Evolutionary conservation across 306 rosid genomes (phyloP), one percentile per base, ranked within the genome.

Genomic region (Cyamopsis tetragonoloba): DNA sequence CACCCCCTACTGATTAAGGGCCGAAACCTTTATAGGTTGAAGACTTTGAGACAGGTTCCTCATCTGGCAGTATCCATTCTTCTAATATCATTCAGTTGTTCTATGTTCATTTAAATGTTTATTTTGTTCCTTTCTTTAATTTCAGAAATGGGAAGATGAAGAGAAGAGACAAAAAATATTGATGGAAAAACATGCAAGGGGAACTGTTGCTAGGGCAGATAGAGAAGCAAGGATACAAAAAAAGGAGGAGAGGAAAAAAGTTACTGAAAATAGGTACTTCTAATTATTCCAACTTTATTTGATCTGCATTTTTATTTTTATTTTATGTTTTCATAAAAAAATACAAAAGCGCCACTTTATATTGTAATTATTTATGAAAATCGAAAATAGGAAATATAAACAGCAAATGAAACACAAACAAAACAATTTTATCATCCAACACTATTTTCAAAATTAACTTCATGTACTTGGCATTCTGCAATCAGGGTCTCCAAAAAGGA

Each of bases 1-100:
- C 75, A 87, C 63, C 96, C 96, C 61, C 83, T 89, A 27, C 70
- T 93, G 71, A 84, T 89, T 7, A 89, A 93, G 83, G 98, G 98
- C 56, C 84, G 98, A 71, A 89, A 93, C 70, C 96, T 92, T 70
- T 92, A 89, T 66, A 77, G 87, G 71, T 34, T 89, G 77, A 87
- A 84, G 81, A 93, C 97, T 67, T 43, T 86, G 83, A 86, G 98
- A 93, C 96, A 89, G 97, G 97, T 91, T 23, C 51, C 54, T 59
- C 34, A 23, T 55, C 39, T 7, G 37, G 30, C 39, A 48, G 6
- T 57, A 42, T 59, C 64, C 31, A 73, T 62, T 57, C 66, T 62
- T 34, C 48, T 54, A 38, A 58, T 70, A 41, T 42, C 49, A 19
- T 27, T 58, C 57, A 7, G 22, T 23, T 51, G 54, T 24, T 62